Evolutionary conservation across 805 yeast genomes (phyloP), one percentile per base, ranked within the genome.

Genomic region (Torulaspora microellipsoides): DNA sequence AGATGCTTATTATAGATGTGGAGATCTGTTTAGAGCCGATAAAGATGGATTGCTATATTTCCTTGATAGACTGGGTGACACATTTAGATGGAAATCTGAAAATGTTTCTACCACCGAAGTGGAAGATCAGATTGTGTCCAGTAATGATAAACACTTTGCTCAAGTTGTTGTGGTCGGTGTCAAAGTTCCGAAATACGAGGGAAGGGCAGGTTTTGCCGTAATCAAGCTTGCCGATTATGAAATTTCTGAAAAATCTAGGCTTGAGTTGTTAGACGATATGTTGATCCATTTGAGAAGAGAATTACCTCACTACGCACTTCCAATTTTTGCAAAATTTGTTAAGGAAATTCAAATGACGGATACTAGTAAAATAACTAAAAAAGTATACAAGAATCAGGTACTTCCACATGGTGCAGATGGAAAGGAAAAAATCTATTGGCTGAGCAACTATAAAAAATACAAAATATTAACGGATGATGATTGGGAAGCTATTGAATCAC

Each of bases 31-130:
- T 58, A 78, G 70, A 53, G 67, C 72, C 60, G 95, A 88, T 62
- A 71, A 70, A 25, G 75, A 81, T 51, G 85, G 87, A 0, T 67
- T 82, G 51, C 73, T 84, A 61, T 87, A 83, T 65, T 90, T 90
- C 64, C 87, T 89, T 35, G 98, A 90, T 69, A 73, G 98, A 58
- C 67, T 91, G 58, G 98, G 98, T 33, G 98, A 90, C 60, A 91
- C 97, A 0, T 90, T 85, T 70, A 75, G 98, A 55, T 90, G 98
- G 98, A 91, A 88, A 68, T 84, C 95, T 2, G 98, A 90, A 67
- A 90, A 90, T 63, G 96, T 91, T 9, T 81, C 93, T 13, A 89
- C 97, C 11, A 82, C 90, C 28, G 97, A 90, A 67, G 96, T 90
- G 31, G 97, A 91, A 60, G 85, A 83, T 58, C 82, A 80, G 59